Evolutionary conservation across 805 yeast species (phyloP).

Genomic region (Yamadazyma phyllophila): DNA sequence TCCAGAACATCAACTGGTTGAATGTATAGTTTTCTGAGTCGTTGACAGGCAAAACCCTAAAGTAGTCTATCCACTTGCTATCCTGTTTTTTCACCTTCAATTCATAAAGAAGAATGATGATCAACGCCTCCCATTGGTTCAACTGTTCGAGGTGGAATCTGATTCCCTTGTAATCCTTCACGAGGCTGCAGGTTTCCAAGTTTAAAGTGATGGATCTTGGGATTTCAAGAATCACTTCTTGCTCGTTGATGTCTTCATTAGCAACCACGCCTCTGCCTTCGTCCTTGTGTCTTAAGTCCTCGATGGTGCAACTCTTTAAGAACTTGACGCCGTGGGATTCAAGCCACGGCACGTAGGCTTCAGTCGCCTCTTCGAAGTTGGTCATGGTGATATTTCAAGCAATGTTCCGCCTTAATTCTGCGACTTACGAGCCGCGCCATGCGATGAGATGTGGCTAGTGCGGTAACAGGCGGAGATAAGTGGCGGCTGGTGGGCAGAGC

Average conservation of each 20-base stretch:
- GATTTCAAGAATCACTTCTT: slow-evolving; percentile 66
- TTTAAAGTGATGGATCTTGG: slow-evolving; percentile 61
- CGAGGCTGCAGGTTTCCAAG: slow-evolving; percentile 53
- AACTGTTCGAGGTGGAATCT: slow-evolving; percentile 38
- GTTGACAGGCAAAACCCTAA: slow-evolving; percentile 62
- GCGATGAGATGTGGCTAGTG: background rate
- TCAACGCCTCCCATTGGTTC: slow-evolving; percentile 77
- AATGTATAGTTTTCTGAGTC: slow-evolving; percentile 36
- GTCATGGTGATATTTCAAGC: slow-evolving; percentile 1
- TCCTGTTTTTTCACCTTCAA: slow-evolving; percentile 37
- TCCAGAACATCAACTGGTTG: slow-evolving; percentile 81
- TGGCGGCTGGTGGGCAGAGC: background rate
- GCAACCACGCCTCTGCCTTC: slow-evolving; percentile 86
- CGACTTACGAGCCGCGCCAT: background rate
- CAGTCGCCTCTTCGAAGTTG: slow-evolving; percentile 16
- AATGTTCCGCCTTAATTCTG: background rate
- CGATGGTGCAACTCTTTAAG: slow-evolving; percentile 56
- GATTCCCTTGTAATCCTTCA: slow-evolving; percentile 27
- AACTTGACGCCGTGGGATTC: slow-evolving; percentile 36
- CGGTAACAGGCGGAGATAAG: background rate
- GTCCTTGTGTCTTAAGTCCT: slow-evolving; percentile 53
- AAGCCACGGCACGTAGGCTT: slow-evolving; percentile 29
- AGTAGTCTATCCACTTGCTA: slow-evolving; percentile 69
- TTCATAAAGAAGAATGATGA: slow-evolving; percentile 66
- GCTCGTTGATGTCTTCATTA: slow-evolving; percentile 52